Conservation (phyloP, 1,284 basidiomycete genomes). For the Dichomitus squalens region DNA sequence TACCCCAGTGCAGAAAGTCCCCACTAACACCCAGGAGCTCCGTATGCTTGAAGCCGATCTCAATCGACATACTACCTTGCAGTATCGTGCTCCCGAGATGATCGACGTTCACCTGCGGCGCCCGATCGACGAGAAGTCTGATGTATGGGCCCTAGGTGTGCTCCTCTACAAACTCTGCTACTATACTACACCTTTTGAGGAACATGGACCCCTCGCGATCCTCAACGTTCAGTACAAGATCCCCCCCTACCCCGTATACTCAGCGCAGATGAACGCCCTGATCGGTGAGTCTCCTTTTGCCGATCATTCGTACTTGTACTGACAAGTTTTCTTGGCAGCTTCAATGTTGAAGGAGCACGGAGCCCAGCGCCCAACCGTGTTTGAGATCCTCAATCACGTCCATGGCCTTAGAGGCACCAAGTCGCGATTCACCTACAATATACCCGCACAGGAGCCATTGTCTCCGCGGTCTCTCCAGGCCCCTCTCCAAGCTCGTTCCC, state of each 20-base stretch:
- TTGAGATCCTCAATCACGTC: slow-evolving; percentile 76
- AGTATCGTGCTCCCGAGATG: slow-evolving; percentile 98
- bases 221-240: slow-evolving; percentile 96
- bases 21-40: slow-evolving; percentile 79
- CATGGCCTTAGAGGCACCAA: slow-evolving; percentile 85
- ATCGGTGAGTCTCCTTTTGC: slow-evolving; percentile 65
- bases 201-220: slow-evolving; percentile 95
- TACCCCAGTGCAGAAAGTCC: slow-evolving; percentile 73
- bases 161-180: slow-evolving; percentile 89
- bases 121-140: slow-evolving; percentile 89
- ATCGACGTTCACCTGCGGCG: slow-evolving; percentile 87
- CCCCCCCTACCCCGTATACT: slow-evolving; percentile 93
- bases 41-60: slow-evolving; percentile 89
- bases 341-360: slow-evolving; percentile 91
- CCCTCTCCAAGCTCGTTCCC: slow-evolving; percentile 30
- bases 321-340: slow-evolving; percentile 42
- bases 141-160: slow-evolving; percentile 80
- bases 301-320: slow-evolving; percentile 8
- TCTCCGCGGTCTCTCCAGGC: slow-evolving; percentile 28
- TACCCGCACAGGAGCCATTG: slow-evolving; percentile 51
- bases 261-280: slow-evolving; percentile 80
- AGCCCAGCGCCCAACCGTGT: slow-evolving; percentile 77
- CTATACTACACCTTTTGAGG: slow-evolving; percentile 99
- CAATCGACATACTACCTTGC: slow-evolving; percentile 92
- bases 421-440: slow-evolving; percentile 72